Conservation (phyloP, 129 eudicot genomes). For the Mikania micrantha region DNA sequence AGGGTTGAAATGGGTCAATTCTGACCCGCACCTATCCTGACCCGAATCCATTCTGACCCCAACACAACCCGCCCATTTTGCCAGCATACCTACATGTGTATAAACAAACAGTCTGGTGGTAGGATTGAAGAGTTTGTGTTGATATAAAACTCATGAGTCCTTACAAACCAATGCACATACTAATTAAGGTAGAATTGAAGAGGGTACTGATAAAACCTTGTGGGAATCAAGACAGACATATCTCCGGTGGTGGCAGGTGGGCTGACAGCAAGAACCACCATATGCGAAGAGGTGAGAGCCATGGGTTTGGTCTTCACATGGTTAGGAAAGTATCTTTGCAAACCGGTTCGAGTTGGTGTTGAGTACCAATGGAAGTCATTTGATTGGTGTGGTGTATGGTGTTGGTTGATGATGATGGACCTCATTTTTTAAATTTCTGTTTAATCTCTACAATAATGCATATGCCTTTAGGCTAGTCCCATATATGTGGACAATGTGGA, state of each 20-base stretch:
- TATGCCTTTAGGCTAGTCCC: not conserved
- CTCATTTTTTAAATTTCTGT: conserved; percentile 23
- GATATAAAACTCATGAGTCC: too few species aligned
- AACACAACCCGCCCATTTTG: too few species aligned
- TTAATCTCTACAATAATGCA: not conserved
- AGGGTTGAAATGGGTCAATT: too few species aligned
- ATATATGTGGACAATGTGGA: conserved; percentile 10
- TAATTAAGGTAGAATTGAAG: not conserved
- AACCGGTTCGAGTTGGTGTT: not conserved
- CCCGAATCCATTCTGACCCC: too few species aligned
- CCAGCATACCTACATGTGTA: too few species aligned
- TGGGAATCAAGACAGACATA: conserved; percentile 40
- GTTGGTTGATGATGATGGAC: conserved; percentile 20
- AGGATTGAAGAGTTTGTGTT: too few species aligned
- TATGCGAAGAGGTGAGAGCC: conserved; percentile 25
- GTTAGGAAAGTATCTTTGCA: not conserved
- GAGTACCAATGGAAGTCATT: not conserved
- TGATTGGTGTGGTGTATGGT: conserved; percentile 16
- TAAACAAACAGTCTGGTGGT: too few species aligned
- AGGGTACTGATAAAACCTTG: conserved; percentile 32
- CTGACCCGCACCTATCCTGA: too few species aligned
- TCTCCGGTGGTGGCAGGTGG: conserved; percentile 33
- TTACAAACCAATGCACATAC: too few species aligned
- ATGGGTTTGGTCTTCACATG: conserved; percentile 26
- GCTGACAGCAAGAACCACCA: conserved; percentile 22